Evolutionary conservation across 2,329 filamentous ascomycete species (phyloP), one percentile per base, ranked within the genome.

Genomic region (Aspergillus cejpii): DNA sequence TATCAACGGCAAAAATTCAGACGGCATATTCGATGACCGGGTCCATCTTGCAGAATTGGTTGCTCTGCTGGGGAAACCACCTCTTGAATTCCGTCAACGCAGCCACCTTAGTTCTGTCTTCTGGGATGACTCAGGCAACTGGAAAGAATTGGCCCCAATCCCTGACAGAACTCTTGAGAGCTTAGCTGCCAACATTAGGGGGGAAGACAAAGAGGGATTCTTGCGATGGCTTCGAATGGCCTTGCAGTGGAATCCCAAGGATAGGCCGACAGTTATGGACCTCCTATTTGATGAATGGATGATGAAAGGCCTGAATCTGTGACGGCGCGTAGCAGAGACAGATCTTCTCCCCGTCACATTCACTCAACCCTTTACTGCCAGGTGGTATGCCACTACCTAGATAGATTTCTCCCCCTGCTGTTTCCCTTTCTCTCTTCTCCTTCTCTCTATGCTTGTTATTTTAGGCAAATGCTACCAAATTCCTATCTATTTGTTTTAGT

Each of bases 281-380:
- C 48, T 70, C 17, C 48, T 71, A 28, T 52, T 60, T 21, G 68
- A 71, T 50, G 55, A 60, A 14, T 71, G 67, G 66, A 63, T 69
- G 55, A 44, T 50, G 48, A 45, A 51, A 12, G 46, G 45, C 19
- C 31, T 48, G n/a, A n/a, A n/a, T n/a, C n/a, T n/a, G n/a, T n/a
- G n/a, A n/a, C n/a, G n/a, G n/a, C n/a, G n/a, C n/a, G n/a, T n/a
- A n/a, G n/a, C n/a, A n/a, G n/a, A n/a, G n/a, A n/a, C n/a, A n/a
- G n/a, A n/a, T n/a, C n/a, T n/a, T n/a, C n/a, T n/a, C n/a, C n/a
- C n/a, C n/a, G n/a, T n/a, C n/a, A n/a, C n/a, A n/a, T n/a, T n/a
- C n/a, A n/a, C n/a, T n/a, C n/a, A n/a, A n/a, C n/a, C n/a, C n/a
- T n/a, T n/a, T n/a, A n/a, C n/a, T n/a, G n/a, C n/a, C n/a, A n/a